phyloP scores from a whole-genome alignment of 495 filamentous ascomycete species.

The Oidiodendron maius region DNA sequence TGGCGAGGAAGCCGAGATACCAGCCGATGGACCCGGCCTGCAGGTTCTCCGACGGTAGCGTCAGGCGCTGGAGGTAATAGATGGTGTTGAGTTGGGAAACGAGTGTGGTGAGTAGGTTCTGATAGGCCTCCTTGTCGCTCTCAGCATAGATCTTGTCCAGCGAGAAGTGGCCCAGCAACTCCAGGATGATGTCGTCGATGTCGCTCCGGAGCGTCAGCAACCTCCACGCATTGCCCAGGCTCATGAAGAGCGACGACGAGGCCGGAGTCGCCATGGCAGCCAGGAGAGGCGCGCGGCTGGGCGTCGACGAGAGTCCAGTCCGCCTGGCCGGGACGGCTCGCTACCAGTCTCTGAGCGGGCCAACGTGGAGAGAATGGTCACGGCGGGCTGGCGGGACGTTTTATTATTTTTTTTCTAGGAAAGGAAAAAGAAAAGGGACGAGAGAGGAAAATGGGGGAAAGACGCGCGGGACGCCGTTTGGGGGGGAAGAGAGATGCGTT shows the following conservation, averaged over 20 bases:
- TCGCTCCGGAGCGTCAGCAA: slow-evolving; percentile 30
- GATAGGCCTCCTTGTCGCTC: slow-evolving; percentile 21
- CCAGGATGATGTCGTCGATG: slow-evolving; percentile 30
- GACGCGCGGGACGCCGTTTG: too few relatives aligned
- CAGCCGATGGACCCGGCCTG: slow-evolving; percentile 20
- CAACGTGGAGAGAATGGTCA: not conserved
- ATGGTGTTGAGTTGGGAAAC: slow-evolving; percentile 24
- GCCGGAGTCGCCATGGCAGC: slow-evolving; percentile 24
- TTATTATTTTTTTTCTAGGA: too few relatives aligned
- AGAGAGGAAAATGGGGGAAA: too few relatives aligned
- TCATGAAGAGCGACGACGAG: slow-evolving; percentile 29
- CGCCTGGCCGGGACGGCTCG: not conserved
- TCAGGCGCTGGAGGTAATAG: slow-evolving; percentile 30
- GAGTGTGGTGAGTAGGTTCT: slow-evolving; percentile 24
- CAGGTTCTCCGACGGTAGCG: slow-evolving; percentile 25
- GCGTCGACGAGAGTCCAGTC: not conserved
- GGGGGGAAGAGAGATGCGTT: too few relatives aligned
- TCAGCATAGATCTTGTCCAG: slow-evolving; percentile 32
- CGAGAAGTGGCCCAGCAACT: slow-evolving; percentile 31
- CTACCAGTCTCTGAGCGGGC: not conserved
- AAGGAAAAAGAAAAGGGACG: too few relatives aligned
- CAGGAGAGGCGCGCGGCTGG: not conserved
- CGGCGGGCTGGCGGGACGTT: not conserved
- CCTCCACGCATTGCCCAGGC: slow-evolving; percentile 26
- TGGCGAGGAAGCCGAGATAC: slow-evolving; percentile 30